Evolutionary conservation across 164 flowering plant genomes (phyloP).

Genomic region (Aristolochia fimbriata): DNA sequence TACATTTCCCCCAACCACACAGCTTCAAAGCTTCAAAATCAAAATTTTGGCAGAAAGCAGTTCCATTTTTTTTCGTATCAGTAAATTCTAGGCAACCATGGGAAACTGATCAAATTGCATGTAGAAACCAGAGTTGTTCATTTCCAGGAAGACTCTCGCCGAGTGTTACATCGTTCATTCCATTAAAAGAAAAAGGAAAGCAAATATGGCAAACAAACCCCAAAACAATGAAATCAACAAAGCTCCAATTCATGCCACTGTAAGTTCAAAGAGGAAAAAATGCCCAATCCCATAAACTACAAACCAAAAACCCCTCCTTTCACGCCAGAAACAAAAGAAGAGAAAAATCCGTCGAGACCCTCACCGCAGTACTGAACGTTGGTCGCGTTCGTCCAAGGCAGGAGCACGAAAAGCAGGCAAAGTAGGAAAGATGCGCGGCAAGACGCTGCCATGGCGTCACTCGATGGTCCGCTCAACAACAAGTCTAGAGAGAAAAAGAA

Average conservation of each 20-base stretch:
- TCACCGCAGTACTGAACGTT: conserved; percentile 37
- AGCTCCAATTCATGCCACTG: neutral
- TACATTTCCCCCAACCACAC: no score
- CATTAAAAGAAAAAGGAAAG: neutral
- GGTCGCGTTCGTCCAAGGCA: conserved; percentile 19
- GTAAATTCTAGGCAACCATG: neutral
- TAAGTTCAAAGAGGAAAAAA: neutral
- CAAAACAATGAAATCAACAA: neutral
- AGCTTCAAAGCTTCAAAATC: no score
- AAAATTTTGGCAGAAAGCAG: no score
- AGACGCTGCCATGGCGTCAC: neutral
- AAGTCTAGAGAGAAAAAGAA: neutral
- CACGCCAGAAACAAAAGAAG: neutral
- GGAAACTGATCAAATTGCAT: neutral
- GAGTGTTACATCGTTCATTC: neutral
- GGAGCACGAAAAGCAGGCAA: conserved; percentile 11
- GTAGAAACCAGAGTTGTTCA: neutral
- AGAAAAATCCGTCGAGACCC: neutral
- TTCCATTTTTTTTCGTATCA: neutral
- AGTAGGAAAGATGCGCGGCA: neutral
- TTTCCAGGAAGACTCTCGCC: neutral
- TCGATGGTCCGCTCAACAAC: neutral
- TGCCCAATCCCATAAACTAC: neutral
- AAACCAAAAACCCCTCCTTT: neutral
- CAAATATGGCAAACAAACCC: neutral